Conservation (phyloP, 1,284 basidiomycete genomes). For the Dichomitus squalens region DNA sequence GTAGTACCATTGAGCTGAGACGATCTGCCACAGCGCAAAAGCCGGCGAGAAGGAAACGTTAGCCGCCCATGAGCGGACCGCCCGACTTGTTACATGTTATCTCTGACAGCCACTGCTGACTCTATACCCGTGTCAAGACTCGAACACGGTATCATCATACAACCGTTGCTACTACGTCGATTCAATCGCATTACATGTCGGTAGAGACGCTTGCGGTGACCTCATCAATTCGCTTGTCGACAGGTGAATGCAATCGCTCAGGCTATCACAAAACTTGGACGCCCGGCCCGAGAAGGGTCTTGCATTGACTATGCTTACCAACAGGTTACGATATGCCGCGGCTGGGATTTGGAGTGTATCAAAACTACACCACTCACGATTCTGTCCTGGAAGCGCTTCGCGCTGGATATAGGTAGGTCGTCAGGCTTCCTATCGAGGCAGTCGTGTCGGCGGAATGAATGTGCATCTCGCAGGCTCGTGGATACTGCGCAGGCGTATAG, state of each 20-base stretch:
- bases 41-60: no score
- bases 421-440: no score
- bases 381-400: constrained; percentile 71
- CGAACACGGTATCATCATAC: not conserved
- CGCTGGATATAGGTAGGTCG: constrained; percentile 56
- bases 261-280: no score
- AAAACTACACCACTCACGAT: constrained; percentile 60
- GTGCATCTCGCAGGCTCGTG: constrained; percentile 47
- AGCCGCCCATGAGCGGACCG: no score
- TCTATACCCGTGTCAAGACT: not conserved
- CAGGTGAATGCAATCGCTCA: constrained; percentile 8
- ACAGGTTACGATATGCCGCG: constrained; percentile 64
- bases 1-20: no score
- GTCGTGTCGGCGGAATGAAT: not conserved
- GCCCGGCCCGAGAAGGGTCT: not conserved
- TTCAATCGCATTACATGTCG: not conserved
- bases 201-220: not conserved
- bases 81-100: no score
- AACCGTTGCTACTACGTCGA: not conserved
- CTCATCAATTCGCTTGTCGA: constrained; percentile 17
- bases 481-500: constrained; percentile 75
- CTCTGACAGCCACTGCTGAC: not conserved
- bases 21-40: no score
- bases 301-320: not conserved
- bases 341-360: constrained; percentile 83